Base-by-base conservation (phyloP, 2,329 filamentous ascomycete genomes). In the Diaporthe sp. region DNA sequence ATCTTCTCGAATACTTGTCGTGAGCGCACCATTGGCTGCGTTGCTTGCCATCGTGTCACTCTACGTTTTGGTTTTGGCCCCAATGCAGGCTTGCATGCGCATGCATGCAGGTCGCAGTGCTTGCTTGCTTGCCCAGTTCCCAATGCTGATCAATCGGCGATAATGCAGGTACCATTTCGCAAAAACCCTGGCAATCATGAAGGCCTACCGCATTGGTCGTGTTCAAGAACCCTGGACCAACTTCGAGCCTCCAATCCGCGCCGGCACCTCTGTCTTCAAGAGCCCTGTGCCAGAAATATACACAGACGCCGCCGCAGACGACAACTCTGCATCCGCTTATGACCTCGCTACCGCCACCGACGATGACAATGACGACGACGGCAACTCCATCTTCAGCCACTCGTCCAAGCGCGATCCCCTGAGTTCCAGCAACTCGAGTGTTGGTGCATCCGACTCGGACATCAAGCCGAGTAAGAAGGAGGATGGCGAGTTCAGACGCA, bases 171-270 rank as follows among this genome's bases (percentile, higher is more conserved):
- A 91, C 82, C 91, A 93, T 80, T 88, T 86, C 53, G 83, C 84
- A 55, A 83, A 85, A 72, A 90, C 90, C 19, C 81, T 91, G 42
- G 84, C 86, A 67, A 88, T 87, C 70, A 92, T 93, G 90, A 89
- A 87, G 81, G 86, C 87, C 79, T 92, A 88, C 83, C 89, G 89
- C 79, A 91, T 93, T 79, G 91, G 90, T 79, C 88, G 87, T 25
- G 67, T 77, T 2, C 73, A 73, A 37, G 70, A 73, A 77, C 87
- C 87, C 51, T 93, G 91, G 91, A 82, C 84, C 76, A 91, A 91
- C 83, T 85, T 88, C 78, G 88, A 87, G 78, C 91, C 91, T 73
- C 91, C 91, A 78, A 92, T 92, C 76, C 72, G 80, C 25, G 70
- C 74, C 25, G 53, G 57, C 28, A 25, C 42, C 12, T 58, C 62